These are phyloP conservation scores for Acanthamoeba healyi DNA, from an alignment of 208 protist species.

Conservation along the genomic window DNA sequence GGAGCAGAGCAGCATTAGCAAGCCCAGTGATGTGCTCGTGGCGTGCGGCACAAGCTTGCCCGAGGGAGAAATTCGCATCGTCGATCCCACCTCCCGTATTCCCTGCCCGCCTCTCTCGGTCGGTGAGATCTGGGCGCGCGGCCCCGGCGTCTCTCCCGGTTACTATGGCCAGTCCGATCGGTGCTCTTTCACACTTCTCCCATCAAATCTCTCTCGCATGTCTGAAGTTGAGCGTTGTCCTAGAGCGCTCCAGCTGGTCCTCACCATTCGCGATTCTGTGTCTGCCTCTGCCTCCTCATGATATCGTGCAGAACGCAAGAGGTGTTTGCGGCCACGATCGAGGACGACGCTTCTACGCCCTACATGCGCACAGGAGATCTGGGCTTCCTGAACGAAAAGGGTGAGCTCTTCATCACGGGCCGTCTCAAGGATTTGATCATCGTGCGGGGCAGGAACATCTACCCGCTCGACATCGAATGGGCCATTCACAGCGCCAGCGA, in stretches of 20 bases:
- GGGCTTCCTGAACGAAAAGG: conserved; percentile 68
- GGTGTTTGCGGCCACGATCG: conserved; percentile 26
- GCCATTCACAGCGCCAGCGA: conserved; percentile 33
- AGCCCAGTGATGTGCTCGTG: conserved; percentile 15
- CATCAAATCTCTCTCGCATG: background rate
- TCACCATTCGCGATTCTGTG: too few species aligned
- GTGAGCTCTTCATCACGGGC: conserved; percentile 44
- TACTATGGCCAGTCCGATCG: conserved; percentile 23
- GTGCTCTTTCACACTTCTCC: background rate
- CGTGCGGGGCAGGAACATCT: conserved; percentile 23
- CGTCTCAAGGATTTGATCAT: conserved; percentile 94
- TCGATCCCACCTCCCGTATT: background rate
- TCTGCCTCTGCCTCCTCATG: background rate
- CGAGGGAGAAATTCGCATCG: conserved; percentile 33
- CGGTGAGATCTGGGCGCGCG: conserved; percentile 53
- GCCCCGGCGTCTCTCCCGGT: conserved; percentile 15
- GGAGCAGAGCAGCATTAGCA: background rate
- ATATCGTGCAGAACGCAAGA: background rate
- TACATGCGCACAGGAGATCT: conserved; percentile 70
- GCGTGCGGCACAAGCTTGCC: conserved; percentile 20
- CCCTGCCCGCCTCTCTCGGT: conserved; percentile 20
- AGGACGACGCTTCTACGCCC: background rate
- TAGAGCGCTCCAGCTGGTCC: too few species aligned
- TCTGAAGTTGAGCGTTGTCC: background rate
- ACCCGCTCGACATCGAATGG: conserved; percentile 43